Base-by-base conservation (phyloP, 352 stramenopile genomes). In the Phytophthora sojae region DNA sequence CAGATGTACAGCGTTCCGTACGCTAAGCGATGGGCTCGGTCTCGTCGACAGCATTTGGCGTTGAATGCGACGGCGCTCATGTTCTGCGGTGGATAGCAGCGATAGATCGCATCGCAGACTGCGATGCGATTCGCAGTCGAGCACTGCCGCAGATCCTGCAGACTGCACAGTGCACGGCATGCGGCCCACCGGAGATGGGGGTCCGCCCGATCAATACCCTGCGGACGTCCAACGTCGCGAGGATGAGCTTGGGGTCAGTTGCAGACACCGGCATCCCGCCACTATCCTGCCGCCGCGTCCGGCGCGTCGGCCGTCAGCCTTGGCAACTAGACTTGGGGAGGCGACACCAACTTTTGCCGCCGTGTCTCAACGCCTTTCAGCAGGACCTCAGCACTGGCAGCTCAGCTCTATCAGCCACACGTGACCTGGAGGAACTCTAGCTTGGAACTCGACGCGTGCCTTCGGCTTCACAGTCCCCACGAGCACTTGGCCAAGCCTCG, bases 251-350 rank as follows among this genome's bases (percentile, higher is more conserved):
- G 17, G 8, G 35, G 56, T 57, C 50, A 51, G 57, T 15, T 21
- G 47, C 23, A 61, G 37, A 14, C 19, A 21, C 44, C 15, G 25
- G 6, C 37, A 26, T 44, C 30, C 39, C 54, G 14, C 66, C 66
- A 73, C 52, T 73, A 55, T n/a, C n/a, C 6, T 30, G 19, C 2
- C 15, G 54, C 60, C 67, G 61, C 60, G 60, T 74, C 60, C 54
- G 53, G 53, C 67, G 67, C 60, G 60, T 74, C 67, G 61, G 25
- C 54, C 32, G 21, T 19, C 32, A 11, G 39, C 26, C 35, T 17
- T n/a, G 37, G 32, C 32, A 39, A 9, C 30, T 37, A 37, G 9
- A 1, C 29, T 4, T 4, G 32, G 7, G 8, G 8, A 39, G 0
- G 9, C 8, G 32, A 39, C 32, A 39, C 30, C 30, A 11, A 14